These are phyloP conservation scores for Auricularia sp. DNA, from an alignment of 768 basidiomycete genomes.

Conservation along the genomic window DNA sequence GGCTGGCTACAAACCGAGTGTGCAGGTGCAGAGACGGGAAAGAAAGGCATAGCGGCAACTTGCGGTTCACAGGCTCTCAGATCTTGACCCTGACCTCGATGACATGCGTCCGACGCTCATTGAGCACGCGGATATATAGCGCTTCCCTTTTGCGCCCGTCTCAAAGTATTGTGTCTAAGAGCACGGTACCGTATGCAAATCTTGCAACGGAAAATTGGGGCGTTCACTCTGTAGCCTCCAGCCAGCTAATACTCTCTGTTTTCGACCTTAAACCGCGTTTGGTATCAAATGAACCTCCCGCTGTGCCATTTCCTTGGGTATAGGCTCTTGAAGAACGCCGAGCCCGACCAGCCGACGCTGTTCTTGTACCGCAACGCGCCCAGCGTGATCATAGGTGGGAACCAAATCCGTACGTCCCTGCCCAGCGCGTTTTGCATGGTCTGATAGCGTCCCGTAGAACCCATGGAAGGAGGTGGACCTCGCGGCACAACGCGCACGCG, in stretches of 20 bases:
- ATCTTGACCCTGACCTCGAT: too few relatives aligned
- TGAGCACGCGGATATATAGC: too few relatives aligned
- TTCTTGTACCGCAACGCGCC: slow-evolving; percentile 81
- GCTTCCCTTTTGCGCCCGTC: too few relatives aligned
- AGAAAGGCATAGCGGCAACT: too few relatives aligned
- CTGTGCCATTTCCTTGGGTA: too few relatives aligned
- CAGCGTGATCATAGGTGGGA: slow-evolving; percentile 88
- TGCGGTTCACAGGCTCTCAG: too few relatives aligned
- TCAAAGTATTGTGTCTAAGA: slow-evolving; percentile 43
- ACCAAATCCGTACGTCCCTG: slow-evolving; percentile 38
- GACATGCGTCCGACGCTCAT: too few relatives aligned
- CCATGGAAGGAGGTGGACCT: slow-evolving; percentile 97
- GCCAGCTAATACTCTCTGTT: neutral
- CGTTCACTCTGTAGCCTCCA: slow-evolving; percentile 49
- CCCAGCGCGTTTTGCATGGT: neutral
- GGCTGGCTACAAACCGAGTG: too few relatives aligned
- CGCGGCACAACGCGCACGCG: slow-evolving; percentile 35
- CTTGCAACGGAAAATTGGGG: slow-evolving; percentile 87
- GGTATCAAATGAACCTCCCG: too few relatives aligned
- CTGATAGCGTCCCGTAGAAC: slow-evolving; percentile 42
- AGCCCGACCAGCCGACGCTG: slow-evolving; percentile 57
- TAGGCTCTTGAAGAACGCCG: slow-evolving; percentile 22
- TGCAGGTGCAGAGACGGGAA: too few relatives aligned
- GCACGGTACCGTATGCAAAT: slow-evolving; percentile 81
- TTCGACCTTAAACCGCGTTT: too few relatives aligned